Base-by-base conservation (phyloP, 352 stramenopile species). In the Globisporangium paroecandrum region DNA sequence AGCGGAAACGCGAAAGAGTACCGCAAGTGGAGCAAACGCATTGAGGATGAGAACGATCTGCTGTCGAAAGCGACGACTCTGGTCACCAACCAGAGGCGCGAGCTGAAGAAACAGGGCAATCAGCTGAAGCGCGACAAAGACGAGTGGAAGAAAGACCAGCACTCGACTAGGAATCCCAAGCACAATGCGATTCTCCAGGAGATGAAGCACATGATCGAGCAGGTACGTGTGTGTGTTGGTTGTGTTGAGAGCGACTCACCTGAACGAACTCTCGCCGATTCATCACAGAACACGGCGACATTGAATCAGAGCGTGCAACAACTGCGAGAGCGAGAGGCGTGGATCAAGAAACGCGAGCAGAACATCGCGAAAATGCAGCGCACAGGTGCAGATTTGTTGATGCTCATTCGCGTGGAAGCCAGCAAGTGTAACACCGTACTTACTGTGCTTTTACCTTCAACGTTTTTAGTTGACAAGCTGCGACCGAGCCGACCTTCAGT, bases 141-240 rank as follows among this genome's bases (percentile, higher is more conserved):
- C 8, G 73, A 86, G 27, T 91, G 83, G 83, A 76, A 76, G 32
- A 69, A 55, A 20, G 76, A 83, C 62, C 78, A 71, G 65, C 58
- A 62, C 20, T 24, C 9, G 6, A 58, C 43, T 12, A 62, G 63
- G 24, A 58, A 65, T 22, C 38, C 36, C 7, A 47, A 66, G 20
- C 54, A 69, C 24, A 73, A 74, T 61, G 74, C 75, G 24, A 78
- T 89, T 51, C 66, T 86, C 32, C 70, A 74, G 4, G 79, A 91
- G 57, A 84, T 89, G 71, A 86, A 85, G 59, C 69, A 70, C 3
- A 89, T 89, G 74, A 84, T 89, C 49, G 79, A 91, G 59, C 72
- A 89, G 67, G 77, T 85, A 53, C 41, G 29, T 22, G 22, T 34
- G 18, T 46, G 27, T n/a, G 18, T 34, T 20, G 51, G 6, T 34